A percentile compares a stretch with the other conserved stretches of the same genome.
These are phyloP conservation scores for Remersonia thermophila DNA, from an alignment of 2,329 filamentous ascomycete genomes.

Conservation along the genomic window DNA sequence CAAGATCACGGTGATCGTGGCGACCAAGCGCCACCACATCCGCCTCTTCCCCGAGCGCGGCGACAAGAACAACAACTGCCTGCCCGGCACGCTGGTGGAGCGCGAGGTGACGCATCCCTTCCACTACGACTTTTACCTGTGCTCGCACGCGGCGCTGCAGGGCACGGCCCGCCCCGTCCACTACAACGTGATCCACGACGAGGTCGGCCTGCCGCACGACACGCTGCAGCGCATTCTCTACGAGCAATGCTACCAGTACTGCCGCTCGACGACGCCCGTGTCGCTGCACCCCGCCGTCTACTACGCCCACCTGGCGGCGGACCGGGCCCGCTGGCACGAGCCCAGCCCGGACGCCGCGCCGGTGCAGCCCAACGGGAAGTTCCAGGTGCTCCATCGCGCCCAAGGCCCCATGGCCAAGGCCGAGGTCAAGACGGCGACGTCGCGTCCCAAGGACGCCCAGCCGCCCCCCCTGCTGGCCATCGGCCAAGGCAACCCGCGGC, in stretches of 20 bases:
- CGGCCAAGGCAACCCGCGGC: slow-evolving; percentile 13
- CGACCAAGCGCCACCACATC: slow-evolving; percentile 87
- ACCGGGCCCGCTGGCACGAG: slow-evolving; percentile 68
- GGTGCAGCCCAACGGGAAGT: slow-evolving; percentile 34
- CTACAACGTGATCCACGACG: slow-evolving; percentile 81
- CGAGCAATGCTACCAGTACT: slow-evolving; percentile 88
- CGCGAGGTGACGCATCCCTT: slow-evolving; percentile 80
- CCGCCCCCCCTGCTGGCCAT: slow-evolving; percentile 10
- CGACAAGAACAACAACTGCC: slow-evolving; percentile 69
- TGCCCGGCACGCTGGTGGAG: slow-evolving; percentile 82
- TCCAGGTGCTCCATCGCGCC: slow-evolving; percentile 25
- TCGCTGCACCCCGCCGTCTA: slow-evolving; percentile 84
- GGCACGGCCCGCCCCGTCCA: slow-evolving; percentile 87
- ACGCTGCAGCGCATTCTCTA: slow-evolving; percentile 82
- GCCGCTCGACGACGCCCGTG: slow-evolving; percentile 82
- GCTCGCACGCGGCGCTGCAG: slow-evolving; percentile 64
- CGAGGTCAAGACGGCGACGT: slow-evolving; percentile 13
- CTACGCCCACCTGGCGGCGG: slow-evolving; percentile 83
- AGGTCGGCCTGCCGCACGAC: slow-evolving; percentile 54
- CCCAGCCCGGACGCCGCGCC: slow-evolving; percentile 30
- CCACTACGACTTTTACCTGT: slow-evolving; percentile 74
- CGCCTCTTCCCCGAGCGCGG: slow-evolving; percentile 68
- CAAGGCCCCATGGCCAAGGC: slow-evolving; percentile 18
- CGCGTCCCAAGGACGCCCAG: neutral
- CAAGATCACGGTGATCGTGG: slow-evolving; percentile 75